Conservation (phyloP, 176 grass and related monocot species). For the Miscanthus lutarioriparius region DNA sequence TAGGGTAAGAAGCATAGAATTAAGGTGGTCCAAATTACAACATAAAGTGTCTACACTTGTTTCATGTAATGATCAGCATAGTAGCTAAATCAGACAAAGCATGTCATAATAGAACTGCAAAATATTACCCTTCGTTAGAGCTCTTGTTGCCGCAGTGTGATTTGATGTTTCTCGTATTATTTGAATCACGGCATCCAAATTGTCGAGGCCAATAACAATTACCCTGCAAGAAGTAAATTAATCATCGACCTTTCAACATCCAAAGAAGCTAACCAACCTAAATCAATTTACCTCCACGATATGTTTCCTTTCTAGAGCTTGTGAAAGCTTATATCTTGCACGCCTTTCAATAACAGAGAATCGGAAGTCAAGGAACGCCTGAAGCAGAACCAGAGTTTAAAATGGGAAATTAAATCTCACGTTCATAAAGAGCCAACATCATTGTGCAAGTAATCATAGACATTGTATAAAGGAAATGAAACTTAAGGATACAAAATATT, state of each 20-base stretch:
- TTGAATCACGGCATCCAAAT: conserved; percentile 90
- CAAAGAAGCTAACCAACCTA: conserved; percentile 36
- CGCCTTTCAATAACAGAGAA: conserved; percentile 90
- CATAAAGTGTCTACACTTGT: conserved; percentile 7
- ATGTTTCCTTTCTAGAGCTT: conserved; percentile 86
- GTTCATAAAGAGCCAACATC: conserved; percentile 11
- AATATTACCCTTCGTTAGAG: conserved; percentile 68
- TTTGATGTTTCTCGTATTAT: conserved; percentile 76
- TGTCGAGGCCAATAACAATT: conserved; percentile 91
- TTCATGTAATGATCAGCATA: conserved; percentile 11
- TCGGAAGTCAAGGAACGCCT: conserved; percentile 95
- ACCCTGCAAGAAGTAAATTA: conserved; percentile 66
- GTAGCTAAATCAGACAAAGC: conserved; percentile 6
- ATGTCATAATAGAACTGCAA: neutral
- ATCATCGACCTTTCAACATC: neutral
- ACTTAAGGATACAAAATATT: neutral
- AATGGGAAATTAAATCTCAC: neutral
- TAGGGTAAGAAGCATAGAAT: conserved; percentile 14
- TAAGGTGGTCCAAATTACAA: neutral
- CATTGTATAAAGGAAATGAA: conserved; percentile 15
- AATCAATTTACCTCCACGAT: conserved; percentile 85
- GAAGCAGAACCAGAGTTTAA: conserved; percentile 27
- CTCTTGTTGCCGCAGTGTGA: conserved; percentile 58
- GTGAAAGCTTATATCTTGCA: conserved; percentile 93
- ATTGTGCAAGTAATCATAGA: conserved; percentile 30